phyloP scores from a whole-genome alignment of 2,329 filamentous ascomycete species.

The Fusarium globosum region DNA sequence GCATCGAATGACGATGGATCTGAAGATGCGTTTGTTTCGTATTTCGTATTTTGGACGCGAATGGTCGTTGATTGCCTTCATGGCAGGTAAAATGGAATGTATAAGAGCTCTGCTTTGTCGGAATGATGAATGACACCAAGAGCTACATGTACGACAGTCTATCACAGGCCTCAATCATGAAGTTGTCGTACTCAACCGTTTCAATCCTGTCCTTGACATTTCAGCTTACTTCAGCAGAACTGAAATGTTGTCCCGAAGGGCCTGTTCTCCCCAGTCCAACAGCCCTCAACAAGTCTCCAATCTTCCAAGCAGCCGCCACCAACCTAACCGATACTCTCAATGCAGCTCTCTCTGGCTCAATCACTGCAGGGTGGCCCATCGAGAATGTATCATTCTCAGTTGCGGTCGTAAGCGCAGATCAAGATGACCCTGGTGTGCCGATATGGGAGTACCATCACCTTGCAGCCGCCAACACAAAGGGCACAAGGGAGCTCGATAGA shows the following conservation, averaged over 20 bases:
- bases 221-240: slow-evolving; percentile 5
- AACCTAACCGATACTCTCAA: slow-evolving; percentile 47
- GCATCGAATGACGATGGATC: neutral
- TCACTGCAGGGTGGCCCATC: slow-evolving; percentile 50
- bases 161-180: slow-evolving; percentile 1
- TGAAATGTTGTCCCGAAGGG: slow-evolving; percentile 47
- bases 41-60: slow-evolving; percentile 25
- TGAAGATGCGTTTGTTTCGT: neutral
- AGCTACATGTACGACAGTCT: neutral
- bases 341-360: slow-evolving; percentile 46
- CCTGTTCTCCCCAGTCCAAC: slow-evolving; percentile 49
- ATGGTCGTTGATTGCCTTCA: neutral
- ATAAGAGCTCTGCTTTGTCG: neutral
- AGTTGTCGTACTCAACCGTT: neutral
- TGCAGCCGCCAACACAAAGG: slow-evolving; percentile 48
- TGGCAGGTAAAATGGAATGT: neutral
- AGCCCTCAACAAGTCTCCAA: slow-evolving; percentile 33
- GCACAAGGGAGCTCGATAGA: slow-evolving; percentile 47
- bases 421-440: slow-evolving; percentile 41
- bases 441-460: slow-evolving; percentile 58
- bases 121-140: neutral
- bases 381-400: slow-evolving; percentile 55
- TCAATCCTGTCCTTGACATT: neutral
- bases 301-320: slow-evolving; percentile 44
- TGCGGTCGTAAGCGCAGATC: slow-evolving; percentile 48